phyloP scores from a whole-genome alignment of 257 asterid species.

The Fraxinus americana region DNA sequence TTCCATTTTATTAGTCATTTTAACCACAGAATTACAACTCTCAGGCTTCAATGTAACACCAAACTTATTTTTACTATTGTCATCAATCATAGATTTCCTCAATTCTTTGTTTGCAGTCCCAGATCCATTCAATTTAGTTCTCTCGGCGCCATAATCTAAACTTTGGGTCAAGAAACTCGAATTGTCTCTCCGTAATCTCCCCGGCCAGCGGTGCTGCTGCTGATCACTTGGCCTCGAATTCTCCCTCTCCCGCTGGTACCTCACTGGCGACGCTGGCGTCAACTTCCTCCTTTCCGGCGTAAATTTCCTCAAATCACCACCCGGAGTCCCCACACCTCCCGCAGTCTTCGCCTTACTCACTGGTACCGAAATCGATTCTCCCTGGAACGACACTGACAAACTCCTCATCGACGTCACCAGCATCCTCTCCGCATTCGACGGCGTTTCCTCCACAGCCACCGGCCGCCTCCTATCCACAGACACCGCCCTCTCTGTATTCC shows the following conservation, averaged over 20 bases:
- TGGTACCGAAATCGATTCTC: conserved; percentile 60
- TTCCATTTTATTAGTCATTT: conserved; percentile 23
- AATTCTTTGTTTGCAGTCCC: conserved; percentile 32
- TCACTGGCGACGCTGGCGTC: conserved; percentile 63
- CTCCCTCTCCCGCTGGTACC: conserved; percentile 54
- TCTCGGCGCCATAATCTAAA: conserved; percentile 60
- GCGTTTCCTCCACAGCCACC: conserved; percentile 21
- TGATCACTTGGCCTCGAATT: conserved; percentile 62
- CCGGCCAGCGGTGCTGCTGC: conserved; percentile 76
- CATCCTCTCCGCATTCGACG: conserved; percentile 58
- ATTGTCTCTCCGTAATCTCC: conserved; percentile 60
- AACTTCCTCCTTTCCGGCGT: conserved; percentile 76
- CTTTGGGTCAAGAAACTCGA: conserved; percentile 58
- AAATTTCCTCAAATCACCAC: conserved; percentile 48
- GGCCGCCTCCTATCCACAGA: conserved; percentile 56
- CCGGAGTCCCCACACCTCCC: conserved; percentile 31
- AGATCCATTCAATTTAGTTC: conserved; percentile 53
- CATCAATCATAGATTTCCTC: conserved; percentile 45
- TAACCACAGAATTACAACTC: conserved; percentile 32
- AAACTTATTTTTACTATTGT: conserved; percentile 30
- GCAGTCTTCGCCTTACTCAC: conserved; percentile 54
- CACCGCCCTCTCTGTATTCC: conserved; percentile 41
- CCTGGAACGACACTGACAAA: conserved; percentile 84
- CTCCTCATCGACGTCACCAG: conserved; percentile 64
- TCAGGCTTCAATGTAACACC: conserved; percentile 34